phyloP scores from a whole-genome alignment of 2,329 filamentous ascomycete species.

The Chaetoscypha palmicola region DNA sequence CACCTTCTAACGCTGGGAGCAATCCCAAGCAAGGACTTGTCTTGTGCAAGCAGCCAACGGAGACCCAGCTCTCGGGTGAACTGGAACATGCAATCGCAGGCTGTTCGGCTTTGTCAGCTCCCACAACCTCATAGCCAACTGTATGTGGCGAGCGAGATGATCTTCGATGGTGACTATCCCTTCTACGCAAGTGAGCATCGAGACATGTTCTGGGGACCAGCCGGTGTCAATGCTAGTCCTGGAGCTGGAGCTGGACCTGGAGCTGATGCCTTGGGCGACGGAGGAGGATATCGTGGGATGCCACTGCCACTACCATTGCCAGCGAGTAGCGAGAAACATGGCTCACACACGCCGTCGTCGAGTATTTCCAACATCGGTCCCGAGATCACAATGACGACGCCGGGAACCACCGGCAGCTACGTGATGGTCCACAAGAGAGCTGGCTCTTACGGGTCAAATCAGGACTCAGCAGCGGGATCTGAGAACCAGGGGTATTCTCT shows the following conservation, averaged over 20 bases:
- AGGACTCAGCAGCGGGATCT: constrained; percentile 4
- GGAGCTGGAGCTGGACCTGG: not conserved
- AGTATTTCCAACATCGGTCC: constrained; percentile 7
- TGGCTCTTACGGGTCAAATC: constrained; percentile 7
- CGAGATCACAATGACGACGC: constrained; percentile 2
- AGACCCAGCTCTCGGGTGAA: too few species aligned
- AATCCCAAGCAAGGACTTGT: too few species aligned
- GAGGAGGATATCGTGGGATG: too few species aligned
- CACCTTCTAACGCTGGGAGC: too few species aligned
- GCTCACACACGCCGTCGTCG: constrained; percentile 2
- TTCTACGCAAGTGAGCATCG: not conserved
- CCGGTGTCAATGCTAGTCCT: not conserved
- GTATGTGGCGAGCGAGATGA: not conserved
- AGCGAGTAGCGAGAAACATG: constrained; percentile 2
- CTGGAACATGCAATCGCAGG: not conserved
- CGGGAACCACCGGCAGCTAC: constrained; percentile 5
- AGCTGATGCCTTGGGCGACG: too few species aligned
- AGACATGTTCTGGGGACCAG: not conserved
- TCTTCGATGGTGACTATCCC: not conserved
- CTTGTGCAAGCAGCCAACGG: too few species aligned
- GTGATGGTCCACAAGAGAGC: constrained; percentile 12
- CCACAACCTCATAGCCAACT: not conserved
- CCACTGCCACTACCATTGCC: too few species aligned
- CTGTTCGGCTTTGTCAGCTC: not conserved
- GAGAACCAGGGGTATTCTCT: constrained; percentile 8